Evolutionary conservation across 2,329 filamentous ascomycete species (phyloP), one percentile per base, ranked within the genome.

Genomic region (Sarocladiaceae sp.): DNA sequence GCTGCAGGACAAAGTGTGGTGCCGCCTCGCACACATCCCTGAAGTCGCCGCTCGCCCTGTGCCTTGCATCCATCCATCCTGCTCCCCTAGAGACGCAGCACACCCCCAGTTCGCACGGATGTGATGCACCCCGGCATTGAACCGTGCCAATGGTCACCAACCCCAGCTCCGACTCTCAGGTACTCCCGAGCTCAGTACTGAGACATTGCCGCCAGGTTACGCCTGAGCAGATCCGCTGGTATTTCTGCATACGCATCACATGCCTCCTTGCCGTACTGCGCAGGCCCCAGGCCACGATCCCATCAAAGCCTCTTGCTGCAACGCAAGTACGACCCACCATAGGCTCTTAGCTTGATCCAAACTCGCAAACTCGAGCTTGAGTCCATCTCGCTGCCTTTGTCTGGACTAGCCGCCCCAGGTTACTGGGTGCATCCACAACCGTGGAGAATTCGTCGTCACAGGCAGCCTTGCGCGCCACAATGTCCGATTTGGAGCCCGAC

Each of bases 121-220:
- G 40, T 48, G 26, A 48, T 48, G 44, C 17, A 48, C 44, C 44
- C 44, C 44, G 18, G 44, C 28, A 29, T 48, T 28, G 44, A 48
- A 29, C 44, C 44, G 25, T 48, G 26, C 26, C 44, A 22, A 48
- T 48, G 44, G 44, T 29, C 13, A 29, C 22, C 44, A 48, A 33
- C 4, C 25, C 28, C 26, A 4, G 17, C 8, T n/a, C 44, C n/a
- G 22, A 4, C 17, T 31, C 26, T 48, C 44, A 48, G 44, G 44
- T 20, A 33, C 44, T 48, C 44, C 28, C 40, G 22, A 33, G 44
- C 18, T 48, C 44, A 33, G 44, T n/a, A 23, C 44, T 48, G 44
- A 48, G 28, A 48, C 44, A 48, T 33, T 33, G 15, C 5, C 44
- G 26, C 26, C 26, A 48, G 44, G 11, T 17, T 33, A n/a, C 44